Evolutionary conservation across 148 eudicot genomes (phyloP).

Genomic region (Fallopia convolvulus): DNA sequence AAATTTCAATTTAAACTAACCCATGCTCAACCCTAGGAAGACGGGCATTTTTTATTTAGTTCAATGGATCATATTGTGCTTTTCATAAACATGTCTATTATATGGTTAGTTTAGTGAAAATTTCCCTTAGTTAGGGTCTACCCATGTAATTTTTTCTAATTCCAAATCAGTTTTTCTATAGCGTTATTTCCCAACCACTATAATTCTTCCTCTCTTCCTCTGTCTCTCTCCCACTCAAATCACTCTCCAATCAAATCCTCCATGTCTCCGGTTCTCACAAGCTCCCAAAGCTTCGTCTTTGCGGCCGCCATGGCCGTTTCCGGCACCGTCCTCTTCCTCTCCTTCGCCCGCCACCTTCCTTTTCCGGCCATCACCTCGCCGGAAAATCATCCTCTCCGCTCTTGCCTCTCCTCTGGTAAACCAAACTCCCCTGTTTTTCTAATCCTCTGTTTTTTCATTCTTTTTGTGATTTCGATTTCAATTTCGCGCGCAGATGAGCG

Average conservation of each 20-base stretch:
- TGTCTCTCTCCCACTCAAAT: background rate
- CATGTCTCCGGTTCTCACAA: conserved; percentile 30
- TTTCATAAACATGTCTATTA: too few species aligned
- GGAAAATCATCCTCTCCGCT: conserved; percentile 21
- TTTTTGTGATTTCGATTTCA: background rate
- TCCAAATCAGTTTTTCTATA: too few species aligned
- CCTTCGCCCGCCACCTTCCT: conserved; percentile 28
- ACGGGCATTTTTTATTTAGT: too few species aligned
- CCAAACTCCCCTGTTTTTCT: too few species aligned
- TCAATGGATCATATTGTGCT: too few species aligned
- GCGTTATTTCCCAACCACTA: background rate
- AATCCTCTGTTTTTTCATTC: background rate
- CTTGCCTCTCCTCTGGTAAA: conserved; percentile 51
- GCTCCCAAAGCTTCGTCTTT: conserved; percentile 39
- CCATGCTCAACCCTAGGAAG: too few species aligned
- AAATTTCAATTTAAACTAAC: too few species aligned
- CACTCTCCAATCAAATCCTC: background rate
- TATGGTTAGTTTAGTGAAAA: too few species aligned
- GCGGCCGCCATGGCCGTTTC: conserved; percentile 67
- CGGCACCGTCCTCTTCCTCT: conserved; percentile 41
- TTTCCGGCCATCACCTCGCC: conserved; percentile 16
- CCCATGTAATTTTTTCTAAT: too few species aligned
- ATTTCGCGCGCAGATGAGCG: conserved; percentile 18
- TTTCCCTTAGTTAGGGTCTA: too few species aligned
- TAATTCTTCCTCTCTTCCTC: background rate